Percentiles rank a stretch among this genome's conserved stretches.
Evolutionary conservation across 139 green algal genomes (phyloP).

Genomic region (Tetradesmus lagerheimii): DNA sequence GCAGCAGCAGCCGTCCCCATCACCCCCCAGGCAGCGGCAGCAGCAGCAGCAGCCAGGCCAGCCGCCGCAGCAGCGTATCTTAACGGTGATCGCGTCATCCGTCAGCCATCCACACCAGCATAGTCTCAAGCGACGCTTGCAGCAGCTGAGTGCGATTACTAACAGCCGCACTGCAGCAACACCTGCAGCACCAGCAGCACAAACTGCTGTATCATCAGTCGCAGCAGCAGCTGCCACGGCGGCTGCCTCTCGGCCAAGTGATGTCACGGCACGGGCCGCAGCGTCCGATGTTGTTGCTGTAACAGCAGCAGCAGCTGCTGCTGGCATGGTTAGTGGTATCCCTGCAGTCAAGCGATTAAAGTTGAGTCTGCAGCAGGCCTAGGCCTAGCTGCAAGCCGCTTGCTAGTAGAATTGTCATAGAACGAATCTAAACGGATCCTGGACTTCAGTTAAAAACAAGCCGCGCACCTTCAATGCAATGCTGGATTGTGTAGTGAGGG

Average conservation of each 20-base stretch:
- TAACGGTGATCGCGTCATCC: not conserved
- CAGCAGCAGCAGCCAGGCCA: not conserved
- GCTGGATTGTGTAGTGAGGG: too few relatives aligned
- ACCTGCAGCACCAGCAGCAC: not conserved
- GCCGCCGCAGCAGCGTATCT: not conserved
- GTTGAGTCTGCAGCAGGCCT: not conserved
- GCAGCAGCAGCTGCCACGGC: not conserved
- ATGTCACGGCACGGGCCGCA: too few relatives aligned
- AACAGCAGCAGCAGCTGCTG: not conserved
- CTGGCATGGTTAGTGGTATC: not conserved
- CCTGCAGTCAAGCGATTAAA: not conserved
- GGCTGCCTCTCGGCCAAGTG: not conserved
- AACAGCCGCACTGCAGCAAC: not conserved
- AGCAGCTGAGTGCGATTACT: not conserved
- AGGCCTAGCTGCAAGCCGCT: too few relatives aligned
- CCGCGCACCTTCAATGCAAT: too few relatives aligned
- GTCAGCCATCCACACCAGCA: not conserved
- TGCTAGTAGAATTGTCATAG: too few relatives aligned
- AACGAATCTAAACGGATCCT: too few relatives aligned
- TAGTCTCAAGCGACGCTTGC: not conserved
- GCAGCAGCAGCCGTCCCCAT: not conserved
- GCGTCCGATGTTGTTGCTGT: too few relatives aligned
- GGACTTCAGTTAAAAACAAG: too few relatives aligned
- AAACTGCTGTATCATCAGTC: too few relatives aligned
- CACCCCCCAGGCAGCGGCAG: not conserved